Evolutionary conservation across 345 rosid genomes (phyloP).

Genomic region (Leavenworthia alabamica): DNA sequence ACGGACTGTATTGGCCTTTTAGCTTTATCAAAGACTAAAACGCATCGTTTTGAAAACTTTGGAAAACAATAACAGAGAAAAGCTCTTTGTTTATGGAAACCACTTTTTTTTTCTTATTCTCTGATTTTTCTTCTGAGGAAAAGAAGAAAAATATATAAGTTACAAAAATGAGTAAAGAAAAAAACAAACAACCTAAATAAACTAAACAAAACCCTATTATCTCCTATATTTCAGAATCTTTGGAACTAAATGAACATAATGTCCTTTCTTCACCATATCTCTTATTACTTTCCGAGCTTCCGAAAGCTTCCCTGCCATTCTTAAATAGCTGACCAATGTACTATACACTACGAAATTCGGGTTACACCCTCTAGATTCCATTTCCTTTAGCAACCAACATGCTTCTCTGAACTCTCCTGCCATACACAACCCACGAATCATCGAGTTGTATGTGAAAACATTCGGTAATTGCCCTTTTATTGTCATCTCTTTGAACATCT

Average conservation of each 20-base stretch:
- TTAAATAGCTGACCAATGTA: slow-evolving; percentile 65
- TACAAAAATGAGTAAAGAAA: slow-evolving; percentile 13
- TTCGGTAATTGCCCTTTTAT: slow-evolving; percentile 63
- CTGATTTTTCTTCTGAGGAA: background rate
- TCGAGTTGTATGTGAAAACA: slow-evolving; percentile 72
- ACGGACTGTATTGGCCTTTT: too few species aligned
- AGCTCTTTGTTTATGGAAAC: background rate
- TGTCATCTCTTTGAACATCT: slow-evolving; percentile 60
- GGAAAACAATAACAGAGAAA: background rate
- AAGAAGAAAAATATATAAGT: slow-evolving; percentile 1
- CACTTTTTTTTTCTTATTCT: background rate
- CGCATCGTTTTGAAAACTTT: background rate
- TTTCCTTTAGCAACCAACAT: slow-evolving; percentile 61
- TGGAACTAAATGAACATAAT: slow-evolving; percentile 51
- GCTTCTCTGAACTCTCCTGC: slow-evolving; percentile 66
- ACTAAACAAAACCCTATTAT: slow-evolving; percentile 26
- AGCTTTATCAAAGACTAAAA: background rate
- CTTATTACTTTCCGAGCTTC: slow-evolving; percentile 66
- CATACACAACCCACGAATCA: slow-evolving; percentile 81
- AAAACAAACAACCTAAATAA: slow-evolving; percentile 19
- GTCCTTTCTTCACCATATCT: slow-evolving; percentile 65
- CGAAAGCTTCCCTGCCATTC: slow-evolving; percentile 64
- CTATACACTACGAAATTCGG: slow-evolving; percentile 84
- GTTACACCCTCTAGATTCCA: slow-evolving; percentile 77
- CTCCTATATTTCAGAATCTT: slow-evolving; percentile 48